A percentile compares a stretch with the other conserved stretches of the same genome.
Evolutionary conservation across 2,329 filamentous ascomycete species (phyloP).

Genomic region (Diplodia seriata): DNA sequence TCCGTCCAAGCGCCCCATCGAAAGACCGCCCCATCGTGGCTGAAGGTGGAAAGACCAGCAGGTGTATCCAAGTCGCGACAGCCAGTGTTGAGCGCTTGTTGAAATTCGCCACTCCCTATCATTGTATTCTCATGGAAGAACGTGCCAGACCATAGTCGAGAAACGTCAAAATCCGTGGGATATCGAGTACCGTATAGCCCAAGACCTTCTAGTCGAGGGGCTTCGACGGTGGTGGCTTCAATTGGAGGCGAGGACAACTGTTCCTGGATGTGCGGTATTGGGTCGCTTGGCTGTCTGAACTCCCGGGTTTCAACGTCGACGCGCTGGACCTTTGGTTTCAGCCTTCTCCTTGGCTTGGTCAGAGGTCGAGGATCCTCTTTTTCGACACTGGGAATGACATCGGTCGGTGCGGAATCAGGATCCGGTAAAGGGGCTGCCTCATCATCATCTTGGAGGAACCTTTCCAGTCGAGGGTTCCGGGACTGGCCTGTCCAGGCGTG

Average conservation of each 20-base stretch:
- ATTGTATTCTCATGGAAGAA: conserved; percentile 65
- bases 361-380: neutral
- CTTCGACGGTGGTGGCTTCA: conserved; percentile 17
- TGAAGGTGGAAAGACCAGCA: conserved; percentile 50
- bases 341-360: conserved; percentile 32
- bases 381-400: neutral
- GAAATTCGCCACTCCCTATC: conserved; percentile 63
- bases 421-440: conserved; percentile 35
- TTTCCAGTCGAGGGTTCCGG: conserved; percentile 42
- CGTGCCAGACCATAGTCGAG: conserved; percentile 57
- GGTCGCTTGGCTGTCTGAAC: conserved; percentile 54
- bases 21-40: conserved; percentile 44
- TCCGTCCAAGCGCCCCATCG: conserved; percentile 65
- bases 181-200: conserved; percentile 59
- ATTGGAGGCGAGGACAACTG: neutral
- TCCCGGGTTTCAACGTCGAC: conserved; percentile 56
- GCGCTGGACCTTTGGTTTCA: conserved; percentile 53
- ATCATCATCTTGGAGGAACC: conserved; percentile 45
- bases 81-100: conserved; percentile 51
- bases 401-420: neutral
- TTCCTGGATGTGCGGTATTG: conserved; percentile 36
- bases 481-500: conserved; percentile 30
- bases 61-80: conserved; percentile 53
- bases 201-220: conserved; percentile 50
- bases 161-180: conserved; percentile 60